Base-by-base conservation (phyloP, 2,329 filamentous ascomycete species). In the Aspergillus luchuensis region DNA sequence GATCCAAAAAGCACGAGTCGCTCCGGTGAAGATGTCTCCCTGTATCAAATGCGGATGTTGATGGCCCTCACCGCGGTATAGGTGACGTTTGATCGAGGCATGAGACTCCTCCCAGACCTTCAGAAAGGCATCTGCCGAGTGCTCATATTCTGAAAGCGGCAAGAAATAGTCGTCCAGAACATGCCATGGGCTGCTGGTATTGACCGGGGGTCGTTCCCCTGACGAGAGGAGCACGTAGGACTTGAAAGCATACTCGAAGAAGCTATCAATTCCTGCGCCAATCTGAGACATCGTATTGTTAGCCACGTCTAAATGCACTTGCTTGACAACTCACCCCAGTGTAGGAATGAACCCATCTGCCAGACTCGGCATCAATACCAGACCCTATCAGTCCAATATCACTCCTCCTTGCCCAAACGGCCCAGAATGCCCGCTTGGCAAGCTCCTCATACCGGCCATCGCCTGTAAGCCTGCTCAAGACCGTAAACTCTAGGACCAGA, bases 171-270 rank as follows among this genome's bases (percentile, higher is more conserved):
- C 85, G 59, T 72, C 90, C 75, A 87, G 82, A 82, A 75, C 64
- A 62, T 79, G 72, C 70, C 80, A 72, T 65, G 81, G 71, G 64
- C 78, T 74, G 21, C 81, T 75, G 10, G 57, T 45, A 53, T 78
- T 69, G 52, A 72, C 72, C 4, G 64, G 62, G 10, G 75, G 72
- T 19, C 71, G 73, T 25, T 75, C 83, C 60, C 90, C 87, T 1
- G 91, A 91, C 2, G 94, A 97, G 21, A 98, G 85, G 23, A 99
- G 79, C 61, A 99, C 91, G 72, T 97, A 89, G 17, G 92, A 92
- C 78, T 99, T 99, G 70, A 98, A 84, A 3, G 95, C 93, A 76
- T 99, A 99, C 78, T 99, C 95, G 71, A 97, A 98, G 79, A 99
- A 99, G 78, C 93, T 97, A 79, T 99, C 95, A 71, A 97, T 92